Percentiles rank a stretch among this genome's conserved stretches.
phyloP scores from a whole-genome alignment of 371 early-diverging fungal species.

The Cokeromyces recurvatus region DNA sequence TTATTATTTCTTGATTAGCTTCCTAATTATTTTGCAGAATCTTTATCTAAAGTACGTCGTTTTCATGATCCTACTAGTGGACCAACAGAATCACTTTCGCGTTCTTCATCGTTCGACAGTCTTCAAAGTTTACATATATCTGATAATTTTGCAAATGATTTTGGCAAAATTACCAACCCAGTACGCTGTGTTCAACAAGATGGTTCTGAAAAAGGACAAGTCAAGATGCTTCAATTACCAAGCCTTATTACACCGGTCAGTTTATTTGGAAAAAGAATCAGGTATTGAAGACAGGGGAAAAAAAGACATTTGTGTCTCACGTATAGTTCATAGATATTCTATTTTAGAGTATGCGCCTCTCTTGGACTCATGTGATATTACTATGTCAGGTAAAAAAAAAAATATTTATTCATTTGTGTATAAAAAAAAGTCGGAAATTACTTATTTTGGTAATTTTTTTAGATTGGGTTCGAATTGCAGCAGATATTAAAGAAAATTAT shows the following conservation, averaged over 20 bases:
- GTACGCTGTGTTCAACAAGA: conserved; percentile 22
- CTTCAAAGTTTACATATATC: conserved; percentile 15
- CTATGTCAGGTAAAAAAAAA: conserved; percentile 61
- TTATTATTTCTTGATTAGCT: conserved; percentile 16
- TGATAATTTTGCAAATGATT: conserved; percentile 9
- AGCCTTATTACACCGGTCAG: conserved; percentile 90
- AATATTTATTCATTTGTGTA: neutral
- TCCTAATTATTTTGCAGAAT: conserved; percentile 73
- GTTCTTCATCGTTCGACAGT: conserved; percentile 25
- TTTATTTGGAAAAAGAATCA: conserved; percentile 88
- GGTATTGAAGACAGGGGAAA: conserved; percentile 28
- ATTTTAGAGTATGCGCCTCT: conserved; percentile 93
- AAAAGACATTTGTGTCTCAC: neutral
- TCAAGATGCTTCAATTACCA: conserved; percentile 33
- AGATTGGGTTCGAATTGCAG: conserved; percentile 95
- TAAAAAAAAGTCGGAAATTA: neutral
- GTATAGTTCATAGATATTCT: conserved; percentile 63
- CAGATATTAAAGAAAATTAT: conserved; percentile 94
- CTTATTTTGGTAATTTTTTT: too few species aligned
- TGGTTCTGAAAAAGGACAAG: conserved; percentile 12
- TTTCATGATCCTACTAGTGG: conserved; percentile 75
- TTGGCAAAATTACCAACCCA: conserved; percentile 29
- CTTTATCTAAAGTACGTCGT: conserved; percentile 69
- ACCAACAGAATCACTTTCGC: conserved; percentile 12
- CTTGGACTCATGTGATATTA: conserved; percentile 94